phyloP scores from a whole-genome alignment of 805 yeast genomes.

The Pichia phayaonensis region DNA sequence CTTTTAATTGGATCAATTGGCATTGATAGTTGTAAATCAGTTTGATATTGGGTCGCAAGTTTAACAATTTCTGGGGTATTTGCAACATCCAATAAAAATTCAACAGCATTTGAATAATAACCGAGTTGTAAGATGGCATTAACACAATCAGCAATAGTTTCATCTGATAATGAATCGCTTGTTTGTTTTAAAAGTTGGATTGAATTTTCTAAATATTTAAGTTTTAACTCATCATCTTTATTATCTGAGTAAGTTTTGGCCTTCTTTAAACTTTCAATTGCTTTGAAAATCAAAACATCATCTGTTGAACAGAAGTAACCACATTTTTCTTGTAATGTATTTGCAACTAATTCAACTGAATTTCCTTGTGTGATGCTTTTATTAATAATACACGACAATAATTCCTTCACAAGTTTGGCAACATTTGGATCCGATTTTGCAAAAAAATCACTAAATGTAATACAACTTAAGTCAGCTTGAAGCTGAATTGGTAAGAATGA shows the following conservation, averaged over 20 bases:
- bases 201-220: conserved; percentile 62
- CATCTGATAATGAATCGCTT: conserved; percentile 67
- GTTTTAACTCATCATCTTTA: conserved; percentile 62
- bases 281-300: conserved; percentile 90
- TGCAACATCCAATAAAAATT: conserved; percentile 72
- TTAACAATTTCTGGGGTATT: conserved; percentile 57
- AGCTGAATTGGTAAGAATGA: conserved; percentile 59
- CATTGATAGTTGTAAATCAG: conserved; percentile 26
- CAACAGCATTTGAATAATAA: conserved; percentile 79
- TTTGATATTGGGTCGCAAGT: conserved; percentile 47
- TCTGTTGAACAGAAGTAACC: conserved; percentile 91
- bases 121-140: conserved; percentile 70
- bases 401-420: conserved; percentile 68
- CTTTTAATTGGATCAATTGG: conserved; percentile 42
- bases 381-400: conserved; percentile 82
- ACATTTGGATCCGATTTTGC: conserved; percentile 54
- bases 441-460: conserved; percentile 71
- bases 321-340: conserved; percentile 83
- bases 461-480: conserved; percentile 56
- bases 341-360: conserved; percentile 83
- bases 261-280: conserved; percentile 81
- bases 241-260: conserved; percentile 69
- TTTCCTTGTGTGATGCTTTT: conserved; percentile 87
- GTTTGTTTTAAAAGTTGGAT: conserved; percentile 72
- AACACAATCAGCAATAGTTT: conserved; percentile 74